Base-by-base conservation (phyloP, 2,329 filamentous ascomycete genomes). In the Nigrospora oryzae region DNA sequence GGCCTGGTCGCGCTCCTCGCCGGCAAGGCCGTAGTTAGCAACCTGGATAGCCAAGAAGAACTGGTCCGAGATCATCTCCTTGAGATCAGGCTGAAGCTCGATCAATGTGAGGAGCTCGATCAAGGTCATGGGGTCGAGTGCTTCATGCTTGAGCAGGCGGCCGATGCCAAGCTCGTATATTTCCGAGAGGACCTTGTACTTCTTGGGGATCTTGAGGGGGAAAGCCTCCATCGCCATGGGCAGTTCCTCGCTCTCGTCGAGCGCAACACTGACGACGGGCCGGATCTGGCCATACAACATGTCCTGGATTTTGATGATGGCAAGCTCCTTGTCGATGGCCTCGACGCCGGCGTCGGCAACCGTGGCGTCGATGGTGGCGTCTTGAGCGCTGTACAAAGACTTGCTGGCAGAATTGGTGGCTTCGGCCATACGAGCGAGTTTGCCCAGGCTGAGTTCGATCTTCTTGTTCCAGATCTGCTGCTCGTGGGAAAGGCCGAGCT, bases 381-480 rank as follows among this genome's bases (percentile, higher is more conserved):
- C 55, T 46, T 62, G 59, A 8, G 49, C 23, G 34, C 56, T 54
- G 48, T 51, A 47, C 7, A 56, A 61, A 16, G 56, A 54, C 46
- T 59, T 55, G 40, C 55, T 59, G 11, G 54, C 50, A 45, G 60
- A 57, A n/a, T 53, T 53, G 13, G 59, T 60, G 5, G 68, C 71
- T 35, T 81, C 78, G 14, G 87, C 87, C 52, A 96, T 66, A 44
- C 81, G 73, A 14, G 83, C 79, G 39, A 98, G 74, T 64, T 96
- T 97, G 33, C 87, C 86, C 35, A 98, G 73, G 48, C 89, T 95
- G 23, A 97, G 70, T 64, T 97, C 86, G 32, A 95, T 86, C 63
- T 94, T 93, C 69, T 95, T 94, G 66, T 81, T 89, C 91, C 91
- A 97, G 4, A 93, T 67, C 54, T 90, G 84, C 43, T 80, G 77